These are phyloP conservation scores for Antitrichia curtipendula DNA, from an alignment of 225 moss, liverwort and hornwort genomes.

Conservation along the genomic window DNA sequence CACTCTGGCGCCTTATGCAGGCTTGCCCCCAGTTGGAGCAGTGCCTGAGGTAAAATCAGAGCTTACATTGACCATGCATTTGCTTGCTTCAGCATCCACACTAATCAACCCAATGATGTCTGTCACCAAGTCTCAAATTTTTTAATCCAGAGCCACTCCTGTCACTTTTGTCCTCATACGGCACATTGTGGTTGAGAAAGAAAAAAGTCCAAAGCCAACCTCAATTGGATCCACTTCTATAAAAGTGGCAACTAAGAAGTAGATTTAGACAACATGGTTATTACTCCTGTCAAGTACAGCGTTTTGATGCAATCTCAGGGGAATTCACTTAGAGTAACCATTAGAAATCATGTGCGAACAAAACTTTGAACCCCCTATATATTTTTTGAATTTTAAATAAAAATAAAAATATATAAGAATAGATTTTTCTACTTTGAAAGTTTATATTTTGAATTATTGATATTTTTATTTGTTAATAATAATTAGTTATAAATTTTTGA, in stretches of 20 bases:
- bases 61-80: not conserved
- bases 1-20: conserved; percentile 62
- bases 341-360: too few species aligned
- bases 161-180: too few species aligned
- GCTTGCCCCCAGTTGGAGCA: conserved; percentile 74
- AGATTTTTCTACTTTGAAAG: too few species aligned
- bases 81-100: not conserved
- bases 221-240: not conserved
- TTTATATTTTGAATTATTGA: too few species aligned
- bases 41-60: conserved; percentile 41
- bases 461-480: too few species aligned
- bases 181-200: not conserved
- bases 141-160: not conserved
- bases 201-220: not conserved
- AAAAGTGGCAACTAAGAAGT: not conserved
- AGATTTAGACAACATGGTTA: not conserved
- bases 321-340: too few species aligned
- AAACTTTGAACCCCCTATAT: too few species aligned
- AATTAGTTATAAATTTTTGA: too few species aligned
- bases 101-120: not conserved
- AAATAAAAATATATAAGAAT: too few species aligned
- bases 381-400: too few species aligned
- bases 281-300: not conserved
- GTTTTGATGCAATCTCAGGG: too few species aligned
- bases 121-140: not conserved